A percentile compares a stretch with the other conserved stretches of the same genome.
phyloP scores from a whole-genome alignment of 257 asterid genomes.

The Oldenlandia corymbosa region DNA sequence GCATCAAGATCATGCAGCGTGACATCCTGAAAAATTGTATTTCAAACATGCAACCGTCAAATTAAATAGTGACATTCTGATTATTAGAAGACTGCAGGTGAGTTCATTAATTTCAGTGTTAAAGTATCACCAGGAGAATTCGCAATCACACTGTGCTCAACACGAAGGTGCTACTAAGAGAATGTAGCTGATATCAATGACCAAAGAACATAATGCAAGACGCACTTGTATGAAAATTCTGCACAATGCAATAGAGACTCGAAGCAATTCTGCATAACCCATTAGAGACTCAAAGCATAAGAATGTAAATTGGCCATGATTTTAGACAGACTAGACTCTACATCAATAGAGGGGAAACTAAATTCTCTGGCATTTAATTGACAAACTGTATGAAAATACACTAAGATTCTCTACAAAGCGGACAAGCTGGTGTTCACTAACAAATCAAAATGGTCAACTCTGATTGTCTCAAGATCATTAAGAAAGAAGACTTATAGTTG shows the following conservation, averaged over 20 bases:
- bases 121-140: neutral
- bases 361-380: neutral
- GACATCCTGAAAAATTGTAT: slow-evolving; percentile 53
- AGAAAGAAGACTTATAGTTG: neutral
- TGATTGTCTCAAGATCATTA: slow-evolving; percentile 1
- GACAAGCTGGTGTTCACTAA: neutral
- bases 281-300: neutral
- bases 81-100: neutral
- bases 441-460: neutral
- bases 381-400: neutral
- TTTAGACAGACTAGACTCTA: neutral
- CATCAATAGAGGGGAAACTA: neutral
- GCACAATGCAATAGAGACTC: neutral
- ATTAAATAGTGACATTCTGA: neutral
- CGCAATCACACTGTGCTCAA: neutral
- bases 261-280: too few species aligned
- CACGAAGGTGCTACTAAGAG: neutral
- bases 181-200: neutral
- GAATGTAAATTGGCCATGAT: neutral
- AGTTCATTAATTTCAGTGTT: neutral
- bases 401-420: neutral
- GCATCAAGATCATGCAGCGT: slow-evolving; percentile 94
- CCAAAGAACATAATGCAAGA: neutral
- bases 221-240: neutral
- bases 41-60: slow-evolving; percentile 5